Conservation (phyloP, 1,139 yeast genomes). For the Spencermartinsiella ligniputridi region DNA sequence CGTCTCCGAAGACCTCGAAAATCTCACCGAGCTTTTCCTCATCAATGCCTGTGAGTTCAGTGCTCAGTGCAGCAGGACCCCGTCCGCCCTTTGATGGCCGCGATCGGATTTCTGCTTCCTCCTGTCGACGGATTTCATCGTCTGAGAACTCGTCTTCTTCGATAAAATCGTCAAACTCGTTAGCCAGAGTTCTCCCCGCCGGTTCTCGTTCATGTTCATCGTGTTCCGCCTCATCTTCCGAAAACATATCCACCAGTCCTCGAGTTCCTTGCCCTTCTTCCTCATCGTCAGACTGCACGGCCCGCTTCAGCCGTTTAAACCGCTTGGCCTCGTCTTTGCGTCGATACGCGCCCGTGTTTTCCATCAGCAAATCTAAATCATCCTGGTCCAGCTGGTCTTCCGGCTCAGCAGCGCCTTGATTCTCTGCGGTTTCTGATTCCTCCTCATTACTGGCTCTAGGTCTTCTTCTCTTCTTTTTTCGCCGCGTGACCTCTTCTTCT, state of each 20-base stretch:
- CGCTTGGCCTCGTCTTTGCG: slow-evolving; percentile 35
- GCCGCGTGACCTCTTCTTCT: slow-evolving; percentile 47
- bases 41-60: slow-evolving; percentile 73
- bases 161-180: slow-evolving; percentile 93
- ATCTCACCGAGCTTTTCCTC: slow-evolving; percentile 90
- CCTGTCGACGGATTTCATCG: slow-evolving; percentile 60
- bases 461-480: slow-evolving; percentile 23
- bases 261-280: slow-evolving; percentile 28
- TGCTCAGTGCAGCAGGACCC: slow-evolving; percentile 38
- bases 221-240: slow-evolving; percentile 69
- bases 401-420: slow-evolving; percentile 31
- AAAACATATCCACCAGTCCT: slow-evolving; percentile 73
- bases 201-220: slow-evolving; percentile 37
- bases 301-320: slow-evolving; percentile 78
- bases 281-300: slow-evolving; percentile 34
- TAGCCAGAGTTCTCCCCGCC: slow-evolving; percentile 36
- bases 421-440: slow-evolving; percentile 13
- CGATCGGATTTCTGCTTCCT: slow-evolving; percentile 26
- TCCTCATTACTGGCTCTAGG: slow-evolving; percentile 12
- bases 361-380: slow-evolving; percentile 86
- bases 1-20: slow-evolving; percentile 94
- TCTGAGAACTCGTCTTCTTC: slow-evolving; percentile 96
- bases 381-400: slow-evolving; percentile 87
- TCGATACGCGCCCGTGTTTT: slow-evolving; percentile 68
- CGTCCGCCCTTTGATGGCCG: slow-evolving; percentile 23